Evolutionary conservation across 306 rosid genomes (phyloP).

Genomic region (Vigna nakashimae): DNA sequence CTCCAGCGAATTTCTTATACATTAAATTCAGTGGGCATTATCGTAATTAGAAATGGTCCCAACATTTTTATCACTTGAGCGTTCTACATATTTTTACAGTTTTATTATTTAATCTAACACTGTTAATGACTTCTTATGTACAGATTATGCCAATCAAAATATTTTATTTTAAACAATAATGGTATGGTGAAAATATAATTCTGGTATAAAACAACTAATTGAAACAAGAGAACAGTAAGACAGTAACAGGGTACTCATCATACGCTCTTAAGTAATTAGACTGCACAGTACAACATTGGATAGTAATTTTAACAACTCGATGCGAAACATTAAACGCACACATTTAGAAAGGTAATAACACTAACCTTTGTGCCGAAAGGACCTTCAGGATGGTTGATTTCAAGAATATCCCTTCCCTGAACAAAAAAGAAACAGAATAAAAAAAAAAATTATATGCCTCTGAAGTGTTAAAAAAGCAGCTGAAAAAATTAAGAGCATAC

Average conservation of each 20-base stretch:
- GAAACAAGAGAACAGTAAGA: neutral
- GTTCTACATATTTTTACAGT: neutral
- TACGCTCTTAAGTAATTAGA: neutral
- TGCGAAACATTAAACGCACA: neutral
- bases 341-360: neutral
- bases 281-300: neutral
- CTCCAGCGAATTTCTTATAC: neutral
- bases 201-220: neutral
- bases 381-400: constrained; percentile 69
- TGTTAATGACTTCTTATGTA: neutral
- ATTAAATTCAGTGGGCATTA: neutral
- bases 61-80: neutral
- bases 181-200: neutral
- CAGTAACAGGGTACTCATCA: neutral
- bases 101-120: neutral
- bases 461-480: neutral
- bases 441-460: neutral
- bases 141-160: neutral
- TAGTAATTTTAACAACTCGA: neutral
- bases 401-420: constrained; percentile 71
- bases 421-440: constrained; percentile 4
- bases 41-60: neutral
- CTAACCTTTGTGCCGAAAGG: constrained; percentile 93
- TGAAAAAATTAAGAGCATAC: neutral
- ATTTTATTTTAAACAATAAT: neutral